Base-by-base conservation (phyloP, 352 stramenopile species). In the Globisporangium abappressorium region DNA sequence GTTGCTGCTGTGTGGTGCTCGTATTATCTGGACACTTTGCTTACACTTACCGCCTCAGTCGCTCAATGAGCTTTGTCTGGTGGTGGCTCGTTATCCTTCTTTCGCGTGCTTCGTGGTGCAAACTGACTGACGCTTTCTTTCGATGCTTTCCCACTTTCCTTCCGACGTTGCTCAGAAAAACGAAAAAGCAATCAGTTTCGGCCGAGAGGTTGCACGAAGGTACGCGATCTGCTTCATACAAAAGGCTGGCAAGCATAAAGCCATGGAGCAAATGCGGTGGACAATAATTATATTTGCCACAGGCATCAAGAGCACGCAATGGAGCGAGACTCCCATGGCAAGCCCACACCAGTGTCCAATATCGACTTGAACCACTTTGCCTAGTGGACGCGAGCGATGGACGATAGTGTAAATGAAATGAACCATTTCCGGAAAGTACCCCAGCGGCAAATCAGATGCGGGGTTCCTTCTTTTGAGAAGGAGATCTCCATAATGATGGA, bases 201-300 rank as follows among this genome's bases (percentile, higher is more conserved):
- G 38, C 38, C 5, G 14, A 2, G 24, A 72, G 60, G 72, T 78
- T 75, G 72, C 72, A 24, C 72, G 69, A 78, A 75, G 69, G 62
- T 58, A 65, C 62, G 68, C 64, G 57, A 60, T 46, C 28, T 7
- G 53, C 53, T 38, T 58, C 26, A 33, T 5, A 33, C 30, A 33
- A 33, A 33, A 33, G 30, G 30, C 3, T 33, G 30, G 30, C 30
- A 33, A 33, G 30, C 30, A 33, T 33, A 33, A 33, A 33, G 30
- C 2, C 30, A 43, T 43, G 36, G 36, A 43, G 36, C 11, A 43
- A 43, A 43, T 43, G 36, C 11, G 36, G 36, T 43, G 36, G 36
- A 43, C 36, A 43, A 43, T 43, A 43, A 11, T 12, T 14, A 43
- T 43, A 26, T 26, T 26, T 26, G 36, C 11, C 36, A 43, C 36